Base-by-base conservation (phyloP, 169 alveolate genomes). In the Plasmodium falciparum region DNA sequence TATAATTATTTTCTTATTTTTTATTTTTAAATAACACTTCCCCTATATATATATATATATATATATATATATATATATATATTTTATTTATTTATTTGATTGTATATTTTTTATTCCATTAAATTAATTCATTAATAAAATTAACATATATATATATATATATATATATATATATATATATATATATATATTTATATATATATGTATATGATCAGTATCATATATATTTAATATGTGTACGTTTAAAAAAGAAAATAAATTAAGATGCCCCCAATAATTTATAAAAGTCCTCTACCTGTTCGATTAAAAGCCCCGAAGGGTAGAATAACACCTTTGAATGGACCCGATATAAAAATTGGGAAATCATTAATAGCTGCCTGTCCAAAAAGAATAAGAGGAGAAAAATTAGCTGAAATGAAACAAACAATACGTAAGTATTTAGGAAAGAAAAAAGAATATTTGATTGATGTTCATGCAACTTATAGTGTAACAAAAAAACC, bases 401-500 rank as follows among this genome's bases (percentile, higher is more conserved):
- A 92, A 66, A 74, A 91, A 9, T 86, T 94, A 74, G 94, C 88
- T 58, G 93, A 94, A 74, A 73, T 94, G 93, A 93, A 93, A 54
- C 89, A 92, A 80, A 62, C 93, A 49, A 89, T 94, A 39, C 92
- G 93, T 70, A 92, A 94, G 47, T 83, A 90, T 26, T 88, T 94
- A 78, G 86, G 90, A 20, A 94, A 85, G 70, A 86, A 92, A 74
- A 90, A 91, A 66, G 96, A 94, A 49, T 65, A 93, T 22, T 65
- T 88, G 26, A 89, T 94, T 26, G 94, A 94, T 73, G 93, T 88
- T 39, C 95, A 94, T 85, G 96, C 96, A 43, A 94, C 96, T n/a
- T 94, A 94, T 63, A 93, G 95, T 45, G 96, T 94, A 61, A 92
- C 96, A 5, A 92, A 92, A 61, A 94, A 94, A 62, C 96, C 96